Base-by-base conservation (phyloP, 768 basidiomycete genomes). In the Mycena floridula region DNA sequence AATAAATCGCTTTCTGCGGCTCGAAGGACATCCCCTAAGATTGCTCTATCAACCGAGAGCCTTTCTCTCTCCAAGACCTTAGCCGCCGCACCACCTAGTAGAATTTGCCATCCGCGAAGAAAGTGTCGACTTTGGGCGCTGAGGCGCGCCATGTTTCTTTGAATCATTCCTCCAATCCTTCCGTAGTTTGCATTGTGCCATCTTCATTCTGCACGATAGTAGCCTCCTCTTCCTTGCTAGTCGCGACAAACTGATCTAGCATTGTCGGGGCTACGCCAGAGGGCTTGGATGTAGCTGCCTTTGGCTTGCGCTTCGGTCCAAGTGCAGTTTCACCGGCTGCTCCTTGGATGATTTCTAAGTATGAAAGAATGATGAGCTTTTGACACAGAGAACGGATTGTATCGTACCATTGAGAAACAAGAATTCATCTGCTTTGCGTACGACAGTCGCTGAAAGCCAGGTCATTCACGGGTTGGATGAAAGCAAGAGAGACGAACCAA, bases 381-480 rank as follows among this genome's bases (percentile, higher is more conserved):
- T 8, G 15, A 25, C 27, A 38, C 8, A 12, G 25, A 24, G 25
- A n/a, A 27, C 3, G 16, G 21, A 20, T 36, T 4, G 22, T 8
- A 16, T 43, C 64, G 13, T 51, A 86, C 87, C 88, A 62, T 87
- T 82, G 5, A 90, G 72, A 56, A 90, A 90, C 37, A 83, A 56
- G 53, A 85, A 89, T 50, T 90, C 88, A 40, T 88, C 85, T 40
- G 70, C 79, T 53, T 74, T 76, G 44, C 81, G 72, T 24, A 81
- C 77, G 8, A 80, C 77, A 7, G 70, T 68, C 4, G 77, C 87
- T 89, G 46, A 12, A 45, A 44, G n/a, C 39, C 24, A 13, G 39
- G 42, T 18, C 30, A 40, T 28, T 42, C 41, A 30, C 41, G 18
- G 24, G 37, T 25, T 16, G 47, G 18, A 18, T 22, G 38, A 36